phyloP scores from a whole-genome alignment of 2,329 filamentous ascomycete genomes.

The Chaetomiaceae sp. region DNA sequence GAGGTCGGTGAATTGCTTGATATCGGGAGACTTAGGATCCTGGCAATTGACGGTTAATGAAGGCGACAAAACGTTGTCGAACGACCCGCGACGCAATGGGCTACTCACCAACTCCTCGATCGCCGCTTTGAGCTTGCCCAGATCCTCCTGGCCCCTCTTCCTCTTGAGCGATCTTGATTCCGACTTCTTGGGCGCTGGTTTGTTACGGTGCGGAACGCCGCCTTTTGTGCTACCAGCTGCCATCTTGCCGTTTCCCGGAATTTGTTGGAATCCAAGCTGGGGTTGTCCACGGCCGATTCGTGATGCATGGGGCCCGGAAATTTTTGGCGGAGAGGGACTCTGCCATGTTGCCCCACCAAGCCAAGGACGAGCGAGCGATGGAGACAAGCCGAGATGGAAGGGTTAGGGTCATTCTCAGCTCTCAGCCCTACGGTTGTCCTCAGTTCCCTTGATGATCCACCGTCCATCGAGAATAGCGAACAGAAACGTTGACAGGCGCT shows the following conservation, averaged over 20 bases:
- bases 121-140: conserved; percentile 26
- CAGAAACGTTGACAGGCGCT: too few relatives aligned
- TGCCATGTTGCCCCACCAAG: conserved; percentile 16
- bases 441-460: too few relatives aligned
- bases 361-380: background rate
- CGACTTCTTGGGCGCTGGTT: conserved; percentile 8
- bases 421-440: too few relatives aligned
- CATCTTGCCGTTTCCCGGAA: conserved; percentile 2
- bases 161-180: conserved; percentile 28
- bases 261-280: background rate
- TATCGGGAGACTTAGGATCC: conserved; percentile 56
- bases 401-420: conserved; percentile 1
- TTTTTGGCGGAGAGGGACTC: conserved; percentile 24
- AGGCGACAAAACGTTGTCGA: background rate
- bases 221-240: conserved; percentile 7
- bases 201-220: conserved; percentile 7
- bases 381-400: background rate
- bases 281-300: background rate
- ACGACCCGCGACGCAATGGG: background rate
- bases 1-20: conserved; percentile 73
- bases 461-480: too few relatives aligned
- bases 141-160: conserved; percentile 27
- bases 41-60: conserved; percentile 27
- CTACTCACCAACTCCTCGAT: conserved; percentile 22
- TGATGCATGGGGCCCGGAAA: background rate